Evolutionary conservation across 1,284 basidiomycete genomes (phyloP).

Genomic region (Cutaneotrichosporon mucoides): DNA sequence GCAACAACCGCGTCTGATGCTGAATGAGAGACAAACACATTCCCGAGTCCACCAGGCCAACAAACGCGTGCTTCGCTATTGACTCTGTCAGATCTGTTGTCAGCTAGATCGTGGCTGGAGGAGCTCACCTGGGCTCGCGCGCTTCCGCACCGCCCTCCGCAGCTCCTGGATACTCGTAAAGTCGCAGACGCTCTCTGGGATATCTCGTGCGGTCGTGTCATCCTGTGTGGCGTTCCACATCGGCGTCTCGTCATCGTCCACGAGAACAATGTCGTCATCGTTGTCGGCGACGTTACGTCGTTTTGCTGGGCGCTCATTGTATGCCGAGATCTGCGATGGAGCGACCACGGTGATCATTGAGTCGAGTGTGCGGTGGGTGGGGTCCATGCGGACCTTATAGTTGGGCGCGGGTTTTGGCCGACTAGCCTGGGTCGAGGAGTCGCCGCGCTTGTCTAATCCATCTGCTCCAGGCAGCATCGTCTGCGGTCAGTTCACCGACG

Average conservation of each 20-base stretch:
- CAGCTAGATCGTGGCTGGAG: neutral
- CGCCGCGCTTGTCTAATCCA: slow-evolving; percentile 19
- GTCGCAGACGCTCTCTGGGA: slow-evolving; percentile 72
- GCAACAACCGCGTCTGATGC: slow-evolving; percentile 79
- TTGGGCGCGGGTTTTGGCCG: slow-evolving; percentile 58
- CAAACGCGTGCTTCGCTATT: slow-evolving; percentile 81
- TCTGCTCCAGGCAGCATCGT: slow-evolving; percentile 47
- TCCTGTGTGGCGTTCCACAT: slow-evolving; percentile 27
- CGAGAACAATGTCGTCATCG: slow-evolving; percentile 13
- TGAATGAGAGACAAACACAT: slow-evolving; percentile 78
- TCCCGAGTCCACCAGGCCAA: slow-evolving; percentile 80
- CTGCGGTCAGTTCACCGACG: neutral
- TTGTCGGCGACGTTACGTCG: slow-evolving; percentile 30
- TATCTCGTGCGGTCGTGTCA: slow-evolving; percentile 47
- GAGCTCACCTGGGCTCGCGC: slow-evolving; percentile 65
- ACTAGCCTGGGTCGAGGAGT: slow-evolving; percentile 6
- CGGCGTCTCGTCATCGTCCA: slow-evolving; percentile 25
- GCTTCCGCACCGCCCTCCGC: slow-evolving; percentile 59
- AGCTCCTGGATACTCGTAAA: slow-evolving; percentile 74
- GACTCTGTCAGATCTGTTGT: slow-evolving; percentile 72
- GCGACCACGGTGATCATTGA: slow-evolving; percentile 67
- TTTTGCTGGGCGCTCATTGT: slow-evolving; percentile 27
- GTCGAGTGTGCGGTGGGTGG: slow-evolving; percentile 82
- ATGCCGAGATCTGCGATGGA: slow-evolving; percentile 32
- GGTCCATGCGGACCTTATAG: slow-evolving; percentile 87